Base-by-base conservation (phyloP, 1,284 basidiomycete genomes). In the Afroboletus lepidellus region DNA sequence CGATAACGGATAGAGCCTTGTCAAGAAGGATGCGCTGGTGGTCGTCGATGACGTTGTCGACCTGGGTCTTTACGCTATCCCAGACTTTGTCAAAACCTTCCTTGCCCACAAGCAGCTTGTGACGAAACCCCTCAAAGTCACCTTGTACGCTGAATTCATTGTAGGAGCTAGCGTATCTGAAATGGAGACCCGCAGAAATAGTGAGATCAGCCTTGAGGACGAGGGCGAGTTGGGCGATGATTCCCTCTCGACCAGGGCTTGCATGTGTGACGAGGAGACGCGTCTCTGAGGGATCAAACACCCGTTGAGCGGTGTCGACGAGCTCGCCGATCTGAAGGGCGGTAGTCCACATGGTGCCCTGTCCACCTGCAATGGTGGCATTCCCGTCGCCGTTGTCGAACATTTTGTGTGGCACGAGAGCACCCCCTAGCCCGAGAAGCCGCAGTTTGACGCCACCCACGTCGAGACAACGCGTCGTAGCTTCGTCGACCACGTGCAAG, bases 341-440 rank as follows among this genome's bases (percentile, higher is more conserved):
- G 0, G 96, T 99, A 0, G 94, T 93, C 97, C 97, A 99, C 89
- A 98, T 98, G 21, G 95, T 98, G 25, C 97, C 97, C 66, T 94
- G 91, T 1, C 93, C 96, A 41, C 97, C 97, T 0, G 97, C 96
- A 58, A 99, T 98, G 12, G 96, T 98, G 3, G 93, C 95, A 44
- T 78, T 84, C 2, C 95, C 96, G 49, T 96, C 92, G 1, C 97
- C 93, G 59, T 94, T 95, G 79, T 97, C 92, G 70, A 98, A 99
- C 75, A 99, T 85, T 75, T 98, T 98, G 79, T 98, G 95, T 23
- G 88, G 84, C 11, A 98, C 94, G 38, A 98, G 83, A 6, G 96
- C 96, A 53, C 97, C 97, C 8, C 97, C 97, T 29, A 99, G 78
- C 43, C 96, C 97, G 33, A 99, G 85, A 42, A 99, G 77, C 29